phyloP scores from a whole-genome alignment of 305 asterid genomes.

The Fraxinus baroniana region DNA sequence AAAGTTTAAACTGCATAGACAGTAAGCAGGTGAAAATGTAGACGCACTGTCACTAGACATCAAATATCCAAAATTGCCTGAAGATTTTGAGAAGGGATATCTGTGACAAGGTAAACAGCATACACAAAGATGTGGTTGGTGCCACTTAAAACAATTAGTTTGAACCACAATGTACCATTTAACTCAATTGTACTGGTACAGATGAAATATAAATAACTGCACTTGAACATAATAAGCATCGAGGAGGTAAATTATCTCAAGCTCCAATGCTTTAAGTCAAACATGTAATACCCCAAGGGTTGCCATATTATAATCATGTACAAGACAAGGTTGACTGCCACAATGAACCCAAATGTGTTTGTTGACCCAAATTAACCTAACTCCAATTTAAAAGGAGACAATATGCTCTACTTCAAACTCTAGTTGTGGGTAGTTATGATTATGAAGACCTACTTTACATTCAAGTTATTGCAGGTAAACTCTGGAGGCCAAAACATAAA shows the following conservation, averaged over 20 bases:
- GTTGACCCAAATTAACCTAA: neutral
- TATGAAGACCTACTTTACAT: neutral
- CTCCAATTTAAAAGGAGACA: neutral
- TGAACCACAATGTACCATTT: neutral
- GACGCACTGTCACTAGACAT: neutral
- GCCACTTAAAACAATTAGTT: neutral
- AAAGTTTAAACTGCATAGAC: conserved; percentile 1
- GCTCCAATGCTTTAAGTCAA: neutral
- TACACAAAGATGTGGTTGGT: neutral
- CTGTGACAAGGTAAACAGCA: neutral
- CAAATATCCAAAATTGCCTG: neutral
- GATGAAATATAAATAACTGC: neutral
- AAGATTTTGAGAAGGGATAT: neutral
- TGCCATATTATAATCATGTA: neutral
- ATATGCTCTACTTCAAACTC: neutral
- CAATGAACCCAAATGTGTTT: neutral
- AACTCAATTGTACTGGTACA: neutral
- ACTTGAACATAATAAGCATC: neutral
- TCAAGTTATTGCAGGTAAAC: neutral
- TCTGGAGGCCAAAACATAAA: neutral
- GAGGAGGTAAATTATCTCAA: neutral
- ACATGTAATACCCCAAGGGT: neutral
- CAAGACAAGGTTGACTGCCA: neutral
- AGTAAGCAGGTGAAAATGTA: neutral
- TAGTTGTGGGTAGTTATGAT: neutral